phyloP scores from a whole-genome alignment of 2,329 filamentous ascomycete species.

The Elsinoe australis region DNA sequence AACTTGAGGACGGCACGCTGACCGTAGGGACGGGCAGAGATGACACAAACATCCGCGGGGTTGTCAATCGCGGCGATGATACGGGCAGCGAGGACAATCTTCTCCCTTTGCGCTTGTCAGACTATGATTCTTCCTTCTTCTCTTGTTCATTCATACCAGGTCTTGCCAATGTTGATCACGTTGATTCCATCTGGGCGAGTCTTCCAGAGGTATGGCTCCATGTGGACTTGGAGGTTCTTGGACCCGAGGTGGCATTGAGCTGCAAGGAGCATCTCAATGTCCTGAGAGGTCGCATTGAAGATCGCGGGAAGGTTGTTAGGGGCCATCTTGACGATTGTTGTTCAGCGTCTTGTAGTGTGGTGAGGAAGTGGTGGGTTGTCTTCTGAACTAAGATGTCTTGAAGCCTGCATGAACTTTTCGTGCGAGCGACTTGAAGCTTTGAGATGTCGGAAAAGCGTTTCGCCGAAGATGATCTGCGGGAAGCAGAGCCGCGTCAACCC shows the following conservation, averaged over 20 bases:
- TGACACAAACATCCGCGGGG: slow-evolving; percentile 97
- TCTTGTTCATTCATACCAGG: slow-evolving; percentile 61
- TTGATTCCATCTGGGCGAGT: slow-evolving; percentile 97
- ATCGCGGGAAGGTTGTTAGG: slow-evolving; percentile 85
- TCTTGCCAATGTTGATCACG: slow-evolving; percentile 99
- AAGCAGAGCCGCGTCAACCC: neutral
- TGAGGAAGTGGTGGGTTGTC: slow-evolving; percentile 28
- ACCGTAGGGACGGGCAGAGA: slow-evolving; percentile 98
- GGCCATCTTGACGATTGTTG: slow-evolving; percentile 65
- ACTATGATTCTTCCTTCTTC: neutral
- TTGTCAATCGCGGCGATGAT: slow-evolving; percentile 99
- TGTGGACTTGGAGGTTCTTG: slow-evolving; percentile 99
- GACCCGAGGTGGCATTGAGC: slow-evolving; percentile 93
- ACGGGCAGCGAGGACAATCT: slow-evolving; percentile 96
- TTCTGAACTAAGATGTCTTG: neutral
- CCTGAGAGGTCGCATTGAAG: slow-evolving; percentile 95
- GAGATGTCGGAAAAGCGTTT: slow-evolving; percentile 9
- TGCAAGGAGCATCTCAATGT: slow-evolving; percentile 99
- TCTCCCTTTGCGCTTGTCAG: slow-evolving; percentile 63
- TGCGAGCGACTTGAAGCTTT: slow-evolving; percentile 2
- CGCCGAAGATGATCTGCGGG: slow-evolving; percentile 2
- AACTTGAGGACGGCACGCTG: slow-evolving; percentile 99
- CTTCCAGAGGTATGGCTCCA: slow-evolving; percentile 99
- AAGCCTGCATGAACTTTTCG: slow-evolving; percentile 14
- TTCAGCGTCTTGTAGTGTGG: slow-evolving; percentile 22